A percentile compares a stretch with the other conserved stretches of the same genome.
These are phyloP conservation scores for Dactylonectria macrodidyma DNA, from an alignment of 2,329 filamentous ascomycete species.

Conservation along the genomic window DNA sequence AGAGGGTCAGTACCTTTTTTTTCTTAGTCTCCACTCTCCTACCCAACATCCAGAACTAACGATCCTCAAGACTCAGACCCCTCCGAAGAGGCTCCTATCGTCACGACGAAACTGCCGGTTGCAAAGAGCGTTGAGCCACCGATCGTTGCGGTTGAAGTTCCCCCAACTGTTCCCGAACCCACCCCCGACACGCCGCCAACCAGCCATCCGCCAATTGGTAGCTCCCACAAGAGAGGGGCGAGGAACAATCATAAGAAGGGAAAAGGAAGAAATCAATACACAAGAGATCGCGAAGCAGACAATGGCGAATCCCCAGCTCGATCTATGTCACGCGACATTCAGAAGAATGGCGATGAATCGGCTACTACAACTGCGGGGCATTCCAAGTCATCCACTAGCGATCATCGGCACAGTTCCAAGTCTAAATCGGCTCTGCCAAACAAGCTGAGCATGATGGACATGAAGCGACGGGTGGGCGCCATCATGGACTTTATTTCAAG, in stretches of 20 bases:
- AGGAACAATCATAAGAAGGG: conserved; percentile 76
- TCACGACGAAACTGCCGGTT: conserved; percentile 51
- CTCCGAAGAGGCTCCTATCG: conserved; percentile 75
- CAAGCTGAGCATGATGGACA: conserved; percentile 88
- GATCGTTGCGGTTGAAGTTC: conserved; percentile 41
- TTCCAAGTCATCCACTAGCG: conserved; percentile 55
- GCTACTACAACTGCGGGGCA: conserved; percentile 47
- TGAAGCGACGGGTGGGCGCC: conserved; percentile 85
- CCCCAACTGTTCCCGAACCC: conserved; percentile 49
- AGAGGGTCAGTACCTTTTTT: conserved; percentile 73
- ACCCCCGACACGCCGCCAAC: conserved; percentile 60
- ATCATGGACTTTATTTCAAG: conserved; percentile 93
- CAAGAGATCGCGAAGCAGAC: conserved; percentile 77
- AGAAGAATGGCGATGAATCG: conserved; percentile 55
- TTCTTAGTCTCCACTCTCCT: neutral
- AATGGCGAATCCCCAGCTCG: conserved; percentile 71
- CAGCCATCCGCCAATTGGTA: conserved; percentile 61
- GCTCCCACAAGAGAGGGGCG: conserved; percentile 71
- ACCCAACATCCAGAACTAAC: conserved; percentile 31
- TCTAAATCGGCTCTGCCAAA: conserved; percentile 68
- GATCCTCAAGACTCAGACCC: conserved; percentile 75
- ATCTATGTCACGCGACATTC: conserved; percentile 67
- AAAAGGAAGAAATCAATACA: conserved; percentile 86
- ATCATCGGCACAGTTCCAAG: conserved; percentile 70
- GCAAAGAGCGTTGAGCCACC: conserved; percentile 53